Conservation (phyloP, 1,284 basidiomycete genomes). For the Dichomitus squalens region DNA sequence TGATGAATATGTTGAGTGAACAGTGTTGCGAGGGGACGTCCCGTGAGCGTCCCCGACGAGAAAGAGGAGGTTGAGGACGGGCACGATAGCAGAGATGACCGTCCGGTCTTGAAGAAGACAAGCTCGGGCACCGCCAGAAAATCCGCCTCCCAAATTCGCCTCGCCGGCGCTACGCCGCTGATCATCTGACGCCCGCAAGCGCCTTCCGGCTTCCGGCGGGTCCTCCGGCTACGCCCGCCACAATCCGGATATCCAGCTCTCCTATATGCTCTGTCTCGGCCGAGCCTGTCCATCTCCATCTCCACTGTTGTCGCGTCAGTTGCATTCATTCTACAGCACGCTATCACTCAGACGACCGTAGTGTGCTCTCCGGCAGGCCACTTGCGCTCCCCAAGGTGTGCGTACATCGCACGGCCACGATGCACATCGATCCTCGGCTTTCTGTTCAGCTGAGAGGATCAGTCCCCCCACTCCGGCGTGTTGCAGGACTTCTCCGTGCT, state of each 20-base stretch:
- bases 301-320: no score
- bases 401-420: constrained; percentile 11
- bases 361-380: no score
- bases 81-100: constrained; percentile 19
- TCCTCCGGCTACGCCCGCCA: constrained; percentile 1
- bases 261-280: background rate
- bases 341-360: no score
- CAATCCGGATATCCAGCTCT: background rate
- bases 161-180: constrained; percentile 7
- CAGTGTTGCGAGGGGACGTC: constrained; percentile 48
- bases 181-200: constrained; percentile 20
- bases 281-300: no score
- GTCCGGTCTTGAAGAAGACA: constrained; percentile 6
- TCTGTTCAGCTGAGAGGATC: constrained; percentile 17
- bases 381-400: no score
- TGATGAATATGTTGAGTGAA: constrained; percentile 33
- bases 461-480: background rate
- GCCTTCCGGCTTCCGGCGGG: constrained; percentile 14
- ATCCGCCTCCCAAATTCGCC: constrained; percentile 13
- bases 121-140: constrained; percentile 37
- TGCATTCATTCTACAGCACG: no score
- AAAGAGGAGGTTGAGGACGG: constrained; percentile 9
- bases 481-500: constrained; percentile 4
- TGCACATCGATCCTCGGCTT: constrained; percentile 12
- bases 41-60: constrained; percentile 36